Conservation (phyloP, 179 eudicot species). For the Camellia oleifera region DNA sequence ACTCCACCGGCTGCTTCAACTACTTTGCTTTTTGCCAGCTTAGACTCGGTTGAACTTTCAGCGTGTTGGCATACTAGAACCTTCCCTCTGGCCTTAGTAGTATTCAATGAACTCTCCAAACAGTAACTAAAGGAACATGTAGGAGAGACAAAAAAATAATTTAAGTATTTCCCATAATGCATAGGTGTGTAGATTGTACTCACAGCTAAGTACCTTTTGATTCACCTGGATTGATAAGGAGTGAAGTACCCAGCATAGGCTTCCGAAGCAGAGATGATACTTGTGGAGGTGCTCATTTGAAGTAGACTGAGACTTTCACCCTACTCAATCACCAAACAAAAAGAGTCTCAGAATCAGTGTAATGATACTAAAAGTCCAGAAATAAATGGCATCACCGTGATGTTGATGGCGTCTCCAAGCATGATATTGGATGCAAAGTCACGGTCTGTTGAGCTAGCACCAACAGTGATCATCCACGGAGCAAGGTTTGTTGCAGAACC, state of each 20-base stretch:
- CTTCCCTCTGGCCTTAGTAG: slow-evolving; percentile 42
- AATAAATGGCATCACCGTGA: slow-evolving; percentile 40
- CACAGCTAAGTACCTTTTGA: slow-evolving; percentile 36
- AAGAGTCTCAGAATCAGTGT: slow-evolving; percentile 1
- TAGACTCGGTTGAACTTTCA: slow-evolving; percentile 48
- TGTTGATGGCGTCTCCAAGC: slow-evolving; percentile 55
- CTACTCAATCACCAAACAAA: slow-evolving; percentile 19
- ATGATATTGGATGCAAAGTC: slow-evolving; percentile 54
- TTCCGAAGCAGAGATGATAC: slow-evolving; percentile 44
- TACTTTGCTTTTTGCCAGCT: slow-evolving; percentile 37
- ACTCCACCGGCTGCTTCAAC: slow-evolving; percentile 51
- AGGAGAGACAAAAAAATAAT: slow-evolving; percentile 11
- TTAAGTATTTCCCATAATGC: not conserved
- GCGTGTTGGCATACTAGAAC: slow-evolving; percentile 49
- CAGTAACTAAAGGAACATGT: slow-evolving; percentile 35
- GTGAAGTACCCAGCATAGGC: slow-evolving; percentile 52
- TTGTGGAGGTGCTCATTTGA: slow-evolving; percentile 28
- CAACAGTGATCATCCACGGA: slow-evolving; percentile 90
- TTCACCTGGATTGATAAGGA: slow-evolving; percentile 68
- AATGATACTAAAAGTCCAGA: not conserved
- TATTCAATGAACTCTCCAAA: slow-evolving; percentile 51
- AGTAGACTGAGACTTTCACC: slow-evolving; percentile 46
- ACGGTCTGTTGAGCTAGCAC: slow-evolving; percentile 77
- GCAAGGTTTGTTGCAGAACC: slow-evolving; percentile 72
- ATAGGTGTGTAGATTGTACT: slow-evolving; percentile 7